Evolutionary conservation across 352 stramenopile species (phyloP).

Genomic region (Thraustochytrium striatum): DNA sequence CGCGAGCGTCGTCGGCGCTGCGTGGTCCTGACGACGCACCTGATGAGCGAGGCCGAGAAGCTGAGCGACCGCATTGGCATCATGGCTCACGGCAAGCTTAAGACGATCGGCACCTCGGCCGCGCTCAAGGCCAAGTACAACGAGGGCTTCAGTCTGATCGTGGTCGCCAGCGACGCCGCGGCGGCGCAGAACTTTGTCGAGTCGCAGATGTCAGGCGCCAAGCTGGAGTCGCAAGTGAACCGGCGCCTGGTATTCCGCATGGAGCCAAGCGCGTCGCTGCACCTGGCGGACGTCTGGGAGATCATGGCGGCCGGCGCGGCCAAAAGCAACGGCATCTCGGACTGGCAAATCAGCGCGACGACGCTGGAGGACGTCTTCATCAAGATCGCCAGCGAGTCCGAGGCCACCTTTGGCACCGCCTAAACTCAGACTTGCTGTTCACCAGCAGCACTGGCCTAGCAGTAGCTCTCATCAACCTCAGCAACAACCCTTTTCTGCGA

Average conservation of each 20-base stretch:
- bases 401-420: too few species aligned
- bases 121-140: slow-evolving; percentile 76
- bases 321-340: too few species aligned
- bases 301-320: not conserved
- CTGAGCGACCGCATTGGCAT: slow-evolving; percentile 59
- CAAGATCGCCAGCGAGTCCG: not conserved
- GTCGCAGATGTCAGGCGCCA: too few species aligned
- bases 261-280: too few species aligned
- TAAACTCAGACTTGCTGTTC: too few species aligned
- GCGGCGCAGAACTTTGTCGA: not conserved
- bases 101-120: slow-evolving; percentile 53
- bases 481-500: too few species aligned
- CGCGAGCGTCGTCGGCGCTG: not conserved
- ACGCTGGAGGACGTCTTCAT: not conserved
- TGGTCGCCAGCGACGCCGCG: not conserved
- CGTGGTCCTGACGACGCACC: slow-evolving; percentile 62
- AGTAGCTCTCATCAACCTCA: too few species aligned
- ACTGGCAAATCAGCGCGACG: slow-evolving; percentile 2
- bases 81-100: slow-evolving; percentile 54
- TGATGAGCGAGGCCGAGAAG: slow-evolving; percentile 62
- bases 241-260: too few species aligned
- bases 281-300: not conserved
- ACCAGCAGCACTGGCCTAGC: too few species aligned
- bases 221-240: too few species aligned
- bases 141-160: slow-evolving; percentile 63